phyloP scores from a whole-genome alignment of 768 basidiomycete species.

The Boletus insuetus region DNA sequence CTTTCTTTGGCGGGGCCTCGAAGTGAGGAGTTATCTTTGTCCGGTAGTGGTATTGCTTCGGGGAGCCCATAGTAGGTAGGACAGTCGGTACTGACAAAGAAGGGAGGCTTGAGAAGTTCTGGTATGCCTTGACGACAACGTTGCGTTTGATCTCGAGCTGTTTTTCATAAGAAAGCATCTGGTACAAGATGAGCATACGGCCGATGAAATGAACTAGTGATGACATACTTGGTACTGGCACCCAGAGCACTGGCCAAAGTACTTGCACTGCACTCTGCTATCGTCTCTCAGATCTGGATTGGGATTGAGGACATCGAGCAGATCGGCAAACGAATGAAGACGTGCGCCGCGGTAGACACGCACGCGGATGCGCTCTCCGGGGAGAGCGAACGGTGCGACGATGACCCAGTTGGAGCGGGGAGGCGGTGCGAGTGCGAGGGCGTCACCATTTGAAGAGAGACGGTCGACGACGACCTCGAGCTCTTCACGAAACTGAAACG shows the following conservation, averaged over 20 bases:
- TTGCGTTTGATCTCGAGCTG: slow-evolving; percentile 87
- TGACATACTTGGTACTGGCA: slow-evolving; percentile 85
- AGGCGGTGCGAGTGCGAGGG: slow-evolving; percentile 52
- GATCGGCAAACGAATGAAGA: slow-evolving; percentile 73
- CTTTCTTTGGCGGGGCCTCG: slow-evolving; percentile 61
- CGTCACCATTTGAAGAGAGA: slow-evolving; percentile 65
- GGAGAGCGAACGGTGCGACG: slow-evolving; percentile 79
- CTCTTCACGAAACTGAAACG: slow-evolving; percentile 58
- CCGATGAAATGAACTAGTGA: background rate
- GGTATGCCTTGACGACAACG: slow-evolving; percentile 82
- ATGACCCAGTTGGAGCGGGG: slow-evolving; percentile 71
- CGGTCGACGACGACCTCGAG: slow-evolving; percentile 63
- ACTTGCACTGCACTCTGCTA: slow-evolving; percentile 67
- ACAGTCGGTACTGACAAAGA: slow-evolving; percentile 60
- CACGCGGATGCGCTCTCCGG: slow-evolving; percentile 75
- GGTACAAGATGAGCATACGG: background rate
- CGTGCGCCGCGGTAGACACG: slow-evolving; percentile 69
- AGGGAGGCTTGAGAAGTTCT: slow-evolving; percentile 65
- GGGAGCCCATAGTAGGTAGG: slow-evolving; percentile 77
- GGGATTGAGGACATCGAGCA: slow-evolving; percentile 61
- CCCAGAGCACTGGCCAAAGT: slow-evolving; percentile 87
- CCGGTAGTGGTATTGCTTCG: slow-evolving; percentile 86
- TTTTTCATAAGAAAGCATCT: slow-evolving; percentile 86
- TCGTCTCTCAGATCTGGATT: slow-evolving; percentile 67
- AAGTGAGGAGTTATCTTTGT: slow-evolving; percentile 99